These are phyloP conservation scores for Miscanthus sacchariflorus DNA, from an alignment of 202 grass and related monocot genomes.

Conservation along the genomic window DNA sequence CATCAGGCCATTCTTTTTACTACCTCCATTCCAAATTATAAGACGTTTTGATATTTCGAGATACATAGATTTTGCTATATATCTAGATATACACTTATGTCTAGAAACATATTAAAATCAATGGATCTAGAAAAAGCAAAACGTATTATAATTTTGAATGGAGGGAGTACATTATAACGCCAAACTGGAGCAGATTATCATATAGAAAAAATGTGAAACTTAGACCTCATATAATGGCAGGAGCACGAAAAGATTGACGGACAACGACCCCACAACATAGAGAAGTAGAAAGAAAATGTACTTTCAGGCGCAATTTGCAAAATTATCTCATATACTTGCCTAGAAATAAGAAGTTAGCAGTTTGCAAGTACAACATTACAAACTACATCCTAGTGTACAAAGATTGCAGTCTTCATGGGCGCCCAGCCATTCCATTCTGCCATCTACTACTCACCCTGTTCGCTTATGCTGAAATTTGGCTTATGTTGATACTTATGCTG, in stretches of 20 bases:
- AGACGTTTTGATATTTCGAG: too few relatives aligned
- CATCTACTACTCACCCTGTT: background rate
- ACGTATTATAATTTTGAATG: too few relatives aligned
- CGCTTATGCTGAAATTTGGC: too few relatives aligned
- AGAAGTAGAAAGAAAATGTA: background rate
- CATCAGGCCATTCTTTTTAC: background rate
- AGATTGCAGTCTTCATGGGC: constrained; percentile 11
- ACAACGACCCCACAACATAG: background rate
- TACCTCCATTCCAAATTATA: too few relatives aligned
- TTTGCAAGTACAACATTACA: constrained; percentile 25
- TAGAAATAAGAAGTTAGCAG: background rate
- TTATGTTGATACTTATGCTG: too few relatives aligned
- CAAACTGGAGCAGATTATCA: background rate
- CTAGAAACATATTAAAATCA: too few relatives aligned
- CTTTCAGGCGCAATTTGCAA: background rate
- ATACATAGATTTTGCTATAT: too few relatives aligned
- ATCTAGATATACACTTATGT: too few relatives aligned
- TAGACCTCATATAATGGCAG: background rate
- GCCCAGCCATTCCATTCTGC: constrained; percentile 5
- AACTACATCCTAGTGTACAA: constrained; percentile 30
- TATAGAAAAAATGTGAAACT: too few relatives aligned
- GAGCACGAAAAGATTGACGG: background rate
- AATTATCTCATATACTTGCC: background rate
- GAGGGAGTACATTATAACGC: background rate
- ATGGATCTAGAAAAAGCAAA: too few relatives aligned